phyloP scores from a whole-genome alignment of 2,329 filamentous ascomycete species.

The Verticillium longisporum region DNA sequence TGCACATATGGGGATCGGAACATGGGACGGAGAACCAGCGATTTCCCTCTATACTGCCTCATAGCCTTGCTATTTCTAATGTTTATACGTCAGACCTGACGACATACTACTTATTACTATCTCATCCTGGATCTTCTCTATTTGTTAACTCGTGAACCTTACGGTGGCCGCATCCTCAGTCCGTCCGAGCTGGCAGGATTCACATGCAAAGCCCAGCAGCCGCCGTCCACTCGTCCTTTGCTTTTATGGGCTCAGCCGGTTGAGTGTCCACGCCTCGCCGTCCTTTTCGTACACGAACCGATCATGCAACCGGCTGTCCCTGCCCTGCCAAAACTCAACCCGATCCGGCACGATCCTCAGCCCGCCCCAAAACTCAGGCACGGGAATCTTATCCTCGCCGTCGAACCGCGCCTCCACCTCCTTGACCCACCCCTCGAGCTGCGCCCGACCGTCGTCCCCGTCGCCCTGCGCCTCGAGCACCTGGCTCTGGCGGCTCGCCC shows the following conservation, averaged over 20 bases:
- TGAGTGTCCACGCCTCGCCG: slow-evolving; percentile 55
- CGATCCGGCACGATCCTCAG: slow-evolving; percentile 76
- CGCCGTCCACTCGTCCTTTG: too few species aligned
- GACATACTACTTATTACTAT: background rate
- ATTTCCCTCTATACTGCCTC: background rate
- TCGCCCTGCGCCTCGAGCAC: slow-evolving; percentile 49
- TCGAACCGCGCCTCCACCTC: slow-evolving; percentile 73
- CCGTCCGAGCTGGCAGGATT: too few species aligned
- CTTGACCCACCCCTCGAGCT: slow-evolving; percentile 70
- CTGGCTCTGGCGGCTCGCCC: slow-evolving; percentile 84
- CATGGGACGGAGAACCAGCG: background rate
- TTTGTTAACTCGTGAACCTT: background rate
- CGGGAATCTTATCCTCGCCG: slow-evolving; percentile 71
- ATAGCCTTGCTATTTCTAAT: background rate
- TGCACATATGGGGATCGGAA: background rate
- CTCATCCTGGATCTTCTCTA: too few species aligned
- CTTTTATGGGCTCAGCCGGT: slow-evolving; percentile 69
- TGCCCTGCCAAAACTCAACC: slow-evolving; percentile 95
- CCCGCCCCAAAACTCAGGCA: slow-evolving; percentile 93
- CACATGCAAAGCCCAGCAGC: too few species aligned
- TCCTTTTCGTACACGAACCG: slow-evolving; percentile 77
- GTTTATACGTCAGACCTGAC: background rate
- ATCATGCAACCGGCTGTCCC: slow-evolving; percentile 85
- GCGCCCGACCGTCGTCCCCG: slow-evolving; percentile 58
- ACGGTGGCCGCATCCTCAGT: too few species aligned